Evolutionary conservation across 2,329 filamentous ascomycete genomes (phyloP).

Genomic region (Aaosphaeria arxii): DNA sequence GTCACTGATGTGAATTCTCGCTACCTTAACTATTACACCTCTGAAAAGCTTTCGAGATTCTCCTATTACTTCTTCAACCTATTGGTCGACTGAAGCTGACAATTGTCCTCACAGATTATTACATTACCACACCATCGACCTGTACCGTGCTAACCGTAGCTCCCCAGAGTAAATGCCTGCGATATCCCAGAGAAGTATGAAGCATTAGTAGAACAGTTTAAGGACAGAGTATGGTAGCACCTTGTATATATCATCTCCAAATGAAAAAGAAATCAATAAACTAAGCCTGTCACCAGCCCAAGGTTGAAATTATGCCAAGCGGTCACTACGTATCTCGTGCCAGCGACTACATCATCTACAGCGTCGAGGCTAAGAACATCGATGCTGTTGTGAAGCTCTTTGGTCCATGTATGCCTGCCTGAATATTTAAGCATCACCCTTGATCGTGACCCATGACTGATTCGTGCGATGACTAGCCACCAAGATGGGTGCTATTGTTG

Average conservation of each 20-base stretch:
- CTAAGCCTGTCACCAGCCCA: slow-evolving; percentile 60
- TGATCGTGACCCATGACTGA: not conserved
- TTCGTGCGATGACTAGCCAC: slow-evolving; percentile 61
- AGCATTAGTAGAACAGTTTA: slow-evolving; percentile 75
- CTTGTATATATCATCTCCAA: slow-evolving; percentile 35
- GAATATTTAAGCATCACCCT: slow-evolving; percentile 3
- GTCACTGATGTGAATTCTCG: slow-evolving; percentile 99
- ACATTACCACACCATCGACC: no score
- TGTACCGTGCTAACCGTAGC: slow-evolving; percentile 8
- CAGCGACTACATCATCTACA: slow-evolving; percentile 99
- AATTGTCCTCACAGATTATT: no score
- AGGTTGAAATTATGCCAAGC: slow-evolving; percentile 83
- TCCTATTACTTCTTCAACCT: slow-evolving; percentile 4
- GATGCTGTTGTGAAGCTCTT: slow-evolving; percentile 82
- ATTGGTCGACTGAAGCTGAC: no score
- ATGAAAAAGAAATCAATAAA: slow-evolving; percentile 23
- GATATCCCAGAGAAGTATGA: slow-evolving; percentile 89
- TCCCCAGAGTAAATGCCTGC: slow-evolving; percentile 83
- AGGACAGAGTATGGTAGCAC: slow-evolving; percentile 71
- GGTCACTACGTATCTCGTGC: slow-evolving; percentile 92
- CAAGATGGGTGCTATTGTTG: slow-evolving; percentile 91
- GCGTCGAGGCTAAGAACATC: slow-evolving; percentile 90
- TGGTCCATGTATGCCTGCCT: slow-evolving; percentile 73
- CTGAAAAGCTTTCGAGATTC: slow-evolving; percentile 58
- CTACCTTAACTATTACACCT: slow-evolving; percentile 89